Percentiles rank a stretch among this genome's conserved stretches.
phyloP scores from a whole-genome alignment of 2,329 filamentous ascomycete genomes.

The Tolypocladium guangdongense region DNA sequence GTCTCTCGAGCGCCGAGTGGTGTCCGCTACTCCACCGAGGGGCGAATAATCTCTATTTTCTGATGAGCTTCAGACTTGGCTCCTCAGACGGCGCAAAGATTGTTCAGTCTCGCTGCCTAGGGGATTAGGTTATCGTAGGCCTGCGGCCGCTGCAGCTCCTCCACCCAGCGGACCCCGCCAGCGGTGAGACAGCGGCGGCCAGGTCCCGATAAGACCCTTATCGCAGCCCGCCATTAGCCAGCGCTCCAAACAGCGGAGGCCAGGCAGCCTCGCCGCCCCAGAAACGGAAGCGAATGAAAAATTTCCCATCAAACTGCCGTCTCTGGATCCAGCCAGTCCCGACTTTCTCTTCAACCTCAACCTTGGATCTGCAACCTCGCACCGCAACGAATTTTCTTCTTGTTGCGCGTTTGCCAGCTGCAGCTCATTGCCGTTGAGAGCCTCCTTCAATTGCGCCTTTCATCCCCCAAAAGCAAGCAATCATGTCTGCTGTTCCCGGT shows the following conservation, averaged over 20 bases:
- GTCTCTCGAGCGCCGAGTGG: too few relatives aligned
- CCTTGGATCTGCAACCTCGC: neutral
- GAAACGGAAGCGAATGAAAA: slow-evolving; percentile 14
- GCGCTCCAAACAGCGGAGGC: slow-evolving; percentile 1
- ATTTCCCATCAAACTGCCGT: slow-evolving; percentile 2
- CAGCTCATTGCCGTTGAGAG: neutral
- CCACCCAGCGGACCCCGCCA: neutral
- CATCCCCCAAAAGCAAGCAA: slow-evolving; percentile 9
- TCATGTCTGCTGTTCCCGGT: slow-evolving; percentile 53
- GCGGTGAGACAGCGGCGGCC: slow-evolving; percentile 17
- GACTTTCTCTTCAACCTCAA: neutral
- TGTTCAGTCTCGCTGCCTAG: too few relatives aligned
- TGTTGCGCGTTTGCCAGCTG: neutral
- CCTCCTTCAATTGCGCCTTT: neutral
- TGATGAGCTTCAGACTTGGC: too few relatives aligned
- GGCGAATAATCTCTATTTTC: too few relatives aligned
- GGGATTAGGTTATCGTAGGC: too few relatives aligned
- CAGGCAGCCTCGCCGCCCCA: slow-evolving; percentile 3
- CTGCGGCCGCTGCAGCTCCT: neutral
- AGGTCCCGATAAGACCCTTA: slow-evolving; percentile 18
- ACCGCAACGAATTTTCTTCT: slow-evolving; percentile 1
- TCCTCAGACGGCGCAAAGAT: too few relatives aligned
- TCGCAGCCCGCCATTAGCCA: slow-evolving; percentile 17
- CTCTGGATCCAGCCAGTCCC: neutral
- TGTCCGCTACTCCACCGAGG: too few relatives aligned